Base-by-base conservation (phyloP, 805 yeast genomes). In the Candida sphagnicola region DNA sequence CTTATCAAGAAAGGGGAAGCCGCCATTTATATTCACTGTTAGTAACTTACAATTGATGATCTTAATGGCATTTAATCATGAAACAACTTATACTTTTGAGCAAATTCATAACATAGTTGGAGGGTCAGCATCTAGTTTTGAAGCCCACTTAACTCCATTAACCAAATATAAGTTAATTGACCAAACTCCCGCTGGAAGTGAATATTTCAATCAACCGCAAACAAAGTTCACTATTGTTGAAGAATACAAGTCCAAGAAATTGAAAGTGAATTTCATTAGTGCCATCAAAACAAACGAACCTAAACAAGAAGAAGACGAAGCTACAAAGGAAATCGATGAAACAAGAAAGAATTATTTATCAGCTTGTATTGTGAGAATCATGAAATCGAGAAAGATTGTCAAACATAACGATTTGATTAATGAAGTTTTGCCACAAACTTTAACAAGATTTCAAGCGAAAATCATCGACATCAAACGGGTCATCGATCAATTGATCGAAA, bases 281-380 rank as follows among this genome's bases (percentile, higher is more conserved):
- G 65, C 76, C 36, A 74, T 78, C 29, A 77, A 75, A 51, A 64
- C 72, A 21, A 90, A 82, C 49, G 74, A 75, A 37, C 44, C 43
- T 12, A 77, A 74, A 49, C 83, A 74, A 45, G 96, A 87, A 48
- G 70, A 75, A 24, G 87, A 80, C 25, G 88, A 83, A 41, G 75
- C 89, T 2, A 82, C 78, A 48, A 81, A 78, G 58, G 95, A 89
- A 54, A 79, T 91, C 35, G 88, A 82, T 51, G 93, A 88, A 53
- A 89, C 89, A 44, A 77, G 96, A 56, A 84, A 83, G 62, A 80
- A 85, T 55, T 82, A 82, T 64, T 70, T 93, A 51, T 86, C 88
- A 55, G 96, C 98, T 2, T 86, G 95, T 54, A 88, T 93, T 62
- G 98, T 91, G 28, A 77, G 99, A 53, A 86, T 91, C 55, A 93